Evolutionary conservation across 1,284 basidiomycete species (phyloP), one percentile per base, ranked within the genome.

Genomic region (Cutaneotrichosporon cavernicola): DNA sequence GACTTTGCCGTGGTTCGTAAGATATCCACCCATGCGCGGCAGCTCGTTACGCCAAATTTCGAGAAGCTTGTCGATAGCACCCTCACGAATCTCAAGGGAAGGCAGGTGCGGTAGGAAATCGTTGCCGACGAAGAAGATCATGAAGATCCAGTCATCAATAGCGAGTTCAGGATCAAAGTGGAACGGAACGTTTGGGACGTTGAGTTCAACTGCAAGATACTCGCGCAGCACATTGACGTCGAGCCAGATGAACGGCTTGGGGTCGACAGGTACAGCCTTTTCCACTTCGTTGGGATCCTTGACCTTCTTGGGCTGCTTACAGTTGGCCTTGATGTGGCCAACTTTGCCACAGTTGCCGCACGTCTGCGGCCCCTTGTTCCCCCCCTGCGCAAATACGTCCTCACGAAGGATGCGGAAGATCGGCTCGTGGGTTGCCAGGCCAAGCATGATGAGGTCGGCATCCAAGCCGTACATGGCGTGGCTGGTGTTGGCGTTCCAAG

Each of bases 41-140:
- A 99, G 83, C 77, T 95, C 92, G 79, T 85, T 84, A 82, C 92
- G 93, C 97, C 97, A 99, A 64, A 99, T 97, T 79, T 86, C 89
- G 75, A 99, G 83, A 65, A 99, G 83, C 60, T 90, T 94, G 83
- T 99, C 97, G 83, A 99, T 97, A 34, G 96, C 97, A 63, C 96
- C 97, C 83, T 99, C 97, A 73, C 97, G 88, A 77, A 99, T 99
- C 84, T 99, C 97, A 83, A 99, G 87, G 65, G 90, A 92, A 26
- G 97, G 97, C 66, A 99, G 84, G 83, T 99, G 97, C 18, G 97
- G 97, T 76, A 99, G 85, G 84, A 99, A 99, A 83, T 99, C 97
- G 84, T 99, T 99, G 73, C 97, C 97, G 76, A 99, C 96, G 81
- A 99, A 98, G 87, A 99, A 98, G 75, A 98, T 98, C 74, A 99